A percentile compares a stretch with the other conserved stretches of the same genome.
Conservation (phyloP, 108 stramenopile genomes). For the Pseudonitzschia delicatissima region DNA sequence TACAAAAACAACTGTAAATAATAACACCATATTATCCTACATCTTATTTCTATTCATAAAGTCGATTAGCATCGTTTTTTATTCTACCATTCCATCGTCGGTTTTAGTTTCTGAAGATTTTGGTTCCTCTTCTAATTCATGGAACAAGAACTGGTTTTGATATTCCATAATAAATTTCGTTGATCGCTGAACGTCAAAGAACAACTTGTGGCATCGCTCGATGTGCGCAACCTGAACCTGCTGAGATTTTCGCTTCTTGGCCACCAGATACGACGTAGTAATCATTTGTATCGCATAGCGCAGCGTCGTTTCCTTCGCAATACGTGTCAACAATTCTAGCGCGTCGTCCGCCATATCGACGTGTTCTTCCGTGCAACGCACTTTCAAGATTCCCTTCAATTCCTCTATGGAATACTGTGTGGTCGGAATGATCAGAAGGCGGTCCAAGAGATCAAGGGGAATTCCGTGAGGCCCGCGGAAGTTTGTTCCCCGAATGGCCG, state of each 20-base stretch:
- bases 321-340: constrained; percentile 92
- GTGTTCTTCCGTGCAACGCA: constrained; percentile 95
- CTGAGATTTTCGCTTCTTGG: constrained; percentile 85
- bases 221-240: constrained; percentile 88
- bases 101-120: neutral
- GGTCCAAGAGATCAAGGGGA: constrained; percentile 94
- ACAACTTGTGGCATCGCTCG: constrained; percentile 88
- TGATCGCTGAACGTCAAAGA: constrained; percentile 96
- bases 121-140: constrained; percentile 45
- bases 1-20: neutral
- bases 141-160: constrained; percentile 94
- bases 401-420: constrained; percentile 89
- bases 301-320: constrained; percentile 94
- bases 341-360: constrained; percentile 97
- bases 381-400: constrained; percentile 75
- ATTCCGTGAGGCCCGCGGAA: constrained; percentile 97
- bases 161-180: constrained; percentile 99
- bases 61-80: neutral
- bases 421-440: constrained; percentile 96
- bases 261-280: constrained; percentile 86
- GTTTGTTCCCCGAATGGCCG: constrained; percentile 92
- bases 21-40: constrained; percentile 13
- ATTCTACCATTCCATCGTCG: constrained; percentile 6
- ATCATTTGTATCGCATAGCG: constrained; percentile 99
- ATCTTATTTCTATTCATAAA: constrained; percentile 31